A percentile compares a stretch with the other conserved stretches of the same genome.
Evolutionary conservation across 2,329 filamentous ascomycete species (phyloP).

Genomic region (Sporothrix sp.): DNA sequence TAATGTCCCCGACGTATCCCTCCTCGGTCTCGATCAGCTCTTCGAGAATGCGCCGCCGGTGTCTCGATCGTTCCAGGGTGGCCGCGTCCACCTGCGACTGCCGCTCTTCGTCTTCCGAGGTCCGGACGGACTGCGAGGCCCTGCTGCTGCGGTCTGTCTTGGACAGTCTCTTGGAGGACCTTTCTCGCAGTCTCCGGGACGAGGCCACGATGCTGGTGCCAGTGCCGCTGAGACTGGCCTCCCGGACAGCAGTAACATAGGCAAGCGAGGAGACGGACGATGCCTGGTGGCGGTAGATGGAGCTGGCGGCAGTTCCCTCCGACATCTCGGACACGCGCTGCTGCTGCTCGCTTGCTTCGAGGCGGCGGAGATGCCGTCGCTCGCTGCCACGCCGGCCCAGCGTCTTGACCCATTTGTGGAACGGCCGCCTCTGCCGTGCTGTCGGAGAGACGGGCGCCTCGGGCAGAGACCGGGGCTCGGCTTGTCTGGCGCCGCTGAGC

Average conservation of each 20-base stretch:
- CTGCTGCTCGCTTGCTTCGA: background rate
- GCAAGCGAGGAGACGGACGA: slow-evolving; percentile 68
- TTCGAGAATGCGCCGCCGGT: slow-evolving; percentile 70
- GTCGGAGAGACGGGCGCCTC: too few relatives aligned
- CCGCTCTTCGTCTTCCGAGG: slow-evolving; percentile 48
- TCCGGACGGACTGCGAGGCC: slow-evolving; percentile 49
- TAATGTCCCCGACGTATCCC: slow-evolving; percentile 77
- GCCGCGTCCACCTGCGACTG: slow-evolving; percentile 50
- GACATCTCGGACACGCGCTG: background rate
- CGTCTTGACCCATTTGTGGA: slow-evolving; percentile 64
- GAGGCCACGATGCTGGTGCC: slow-evolving; percentile 59
- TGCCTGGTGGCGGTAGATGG: slow-evolving; percentile 39
- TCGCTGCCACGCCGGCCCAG: slow-evolving; percentile 49
- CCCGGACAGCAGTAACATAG: slow-evolving; percentile 72
- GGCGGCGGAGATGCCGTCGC: slow-evolving; percentile 23
- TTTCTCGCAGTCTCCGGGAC: slow-evolving; percentile 43
- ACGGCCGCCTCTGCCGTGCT: slow-evolving; percentile 34
- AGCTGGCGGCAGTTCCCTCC: slow-evolving; percentile 10
- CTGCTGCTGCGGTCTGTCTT: slow-evolving; percentile 54
- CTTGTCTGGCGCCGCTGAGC: background rate
- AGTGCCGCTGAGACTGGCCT: slow-evolving; percentile 66
- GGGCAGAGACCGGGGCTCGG: background rate
- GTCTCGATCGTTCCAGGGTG: slow-evolving; percentile 60
- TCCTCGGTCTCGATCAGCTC: slow-evolving; percentile 83
- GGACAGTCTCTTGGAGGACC: slow-evolving; percentile 47